Evolutionary conservation across 805 yeast genomes (phyloP).

Genomic region (Saccharomycopsis sp.): DNA sequence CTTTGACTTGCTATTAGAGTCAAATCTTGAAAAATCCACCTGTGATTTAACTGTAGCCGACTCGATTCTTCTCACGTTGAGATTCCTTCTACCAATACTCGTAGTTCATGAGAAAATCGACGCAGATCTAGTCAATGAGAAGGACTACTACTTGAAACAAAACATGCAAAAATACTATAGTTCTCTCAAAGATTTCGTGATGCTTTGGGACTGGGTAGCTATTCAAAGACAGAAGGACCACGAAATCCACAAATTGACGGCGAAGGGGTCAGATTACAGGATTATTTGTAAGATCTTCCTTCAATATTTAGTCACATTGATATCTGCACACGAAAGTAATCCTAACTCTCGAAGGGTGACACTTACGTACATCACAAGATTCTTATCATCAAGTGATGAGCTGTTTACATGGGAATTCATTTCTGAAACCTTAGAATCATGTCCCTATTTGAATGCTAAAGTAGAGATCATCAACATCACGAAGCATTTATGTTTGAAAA

Average conservation of each 20-base stretch:
- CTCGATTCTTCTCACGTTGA: conserved; percentile 37
- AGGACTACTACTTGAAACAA: conserved; percentile 2
- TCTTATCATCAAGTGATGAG: conserved; percentile 55
- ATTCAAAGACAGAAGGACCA: conserved; percentile 22
- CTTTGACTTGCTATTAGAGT: neutral
- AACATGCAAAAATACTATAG: conserved; percentile 23
- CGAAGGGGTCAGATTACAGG: neutral
- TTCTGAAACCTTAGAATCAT: conserved; percentile 53
- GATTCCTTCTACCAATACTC: conserved; percentile 36
- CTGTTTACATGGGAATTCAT: conserved; percentile 52
- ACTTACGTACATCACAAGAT: conserved; percentile 56
- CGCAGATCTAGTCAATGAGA: neutral
- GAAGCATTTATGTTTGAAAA: conserved; percentile 53
- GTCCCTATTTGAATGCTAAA: conserved; percentile 59
- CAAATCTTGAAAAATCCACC: neutral
- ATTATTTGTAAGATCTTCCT: conserved; percentile 21
- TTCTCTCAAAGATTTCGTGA: conserved; percentile 25
- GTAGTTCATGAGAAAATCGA: conserved; percentile 8
- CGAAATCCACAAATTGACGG: conserved; percentile 16
- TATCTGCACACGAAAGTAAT: conserved; percentile 30
- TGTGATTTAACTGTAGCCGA: conserved; percentile 16
- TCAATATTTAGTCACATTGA: conserved; percentile 28
- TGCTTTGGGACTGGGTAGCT: conserved; percentile 35
- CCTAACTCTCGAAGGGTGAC: conserved; percentile 28
- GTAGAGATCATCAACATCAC: conserved; percentile 59